Conservation (phyloP, 2,329 filamentous ascomycete genomes). For the Ceratocystis albifundus region DNA sequence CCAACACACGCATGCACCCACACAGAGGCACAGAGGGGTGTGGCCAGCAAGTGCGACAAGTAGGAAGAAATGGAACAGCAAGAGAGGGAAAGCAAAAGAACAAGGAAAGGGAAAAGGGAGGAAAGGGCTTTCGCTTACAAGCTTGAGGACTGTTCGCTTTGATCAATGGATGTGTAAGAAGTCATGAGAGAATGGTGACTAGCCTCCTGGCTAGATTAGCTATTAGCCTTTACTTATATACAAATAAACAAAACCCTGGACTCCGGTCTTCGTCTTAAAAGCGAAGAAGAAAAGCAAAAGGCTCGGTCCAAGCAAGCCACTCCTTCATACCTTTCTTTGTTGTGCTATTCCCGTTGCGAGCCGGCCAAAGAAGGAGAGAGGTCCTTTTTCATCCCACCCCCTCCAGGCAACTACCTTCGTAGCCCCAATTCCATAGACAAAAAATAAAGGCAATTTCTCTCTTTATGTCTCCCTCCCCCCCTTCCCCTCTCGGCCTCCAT, state of each 20-base stretch:
- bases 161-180: slow-evolving; percentile 7
- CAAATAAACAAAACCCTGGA: neutral
- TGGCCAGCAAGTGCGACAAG: neutral
- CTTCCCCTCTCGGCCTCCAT: neutral
- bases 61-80: neutral
- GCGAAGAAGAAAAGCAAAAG: neutral
- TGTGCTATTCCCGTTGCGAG: slow-evolving; percentile 1
- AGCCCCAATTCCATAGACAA: neutral
- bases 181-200: neutral
- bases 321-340: neutral
- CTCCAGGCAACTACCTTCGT: neutral
- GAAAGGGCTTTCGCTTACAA: neutral
- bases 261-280: neutral
- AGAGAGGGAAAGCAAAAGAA: neutral
- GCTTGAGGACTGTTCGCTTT: neutral
- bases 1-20: neutral
- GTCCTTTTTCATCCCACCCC: neutral
- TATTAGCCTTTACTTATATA: neutral
- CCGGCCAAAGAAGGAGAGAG: neutral
- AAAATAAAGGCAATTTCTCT: neutral
- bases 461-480: neutral
- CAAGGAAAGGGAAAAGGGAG: neutral
- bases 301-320: neutral
- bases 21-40: neutral
- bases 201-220: neutral